These are phyloP conservation scores for Ecytonucleospora hepatopenaei DNA, from an alignment of 371 early-diverging fungal species.

Conservation along the genomic window DNA sequence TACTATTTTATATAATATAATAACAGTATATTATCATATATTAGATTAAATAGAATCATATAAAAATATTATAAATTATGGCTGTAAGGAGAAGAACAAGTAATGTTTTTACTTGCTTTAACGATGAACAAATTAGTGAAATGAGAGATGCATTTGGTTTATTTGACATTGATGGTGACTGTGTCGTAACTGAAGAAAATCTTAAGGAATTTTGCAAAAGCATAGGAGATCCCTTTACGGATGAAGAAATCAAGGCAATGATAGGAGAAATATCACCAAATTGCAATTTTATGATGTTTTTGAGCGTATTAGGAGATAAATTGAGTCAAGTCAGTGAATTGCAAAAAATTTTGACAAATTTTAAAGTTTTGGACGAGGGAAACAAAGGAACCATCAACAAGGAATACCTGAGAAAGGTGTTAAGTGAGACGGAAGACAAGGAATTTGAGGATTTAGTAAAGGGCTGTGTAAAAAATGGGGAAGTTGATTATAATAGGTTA, in stretches of 20 bases:
- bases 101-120: conserved; percentile 94
- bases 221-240: conserved; percentile 64
- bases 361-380: conserved; percentile 70
- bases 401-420: conserved; percentile 68
- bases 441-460: conserved; percentile 60
- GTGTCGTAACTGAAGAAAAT: conserved; percentile 69
- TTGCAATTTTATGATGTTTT: conserved; percentile 77
- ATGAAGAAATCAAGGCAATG: conserved; percentile 74
- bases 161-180: conserved; percentile 75
- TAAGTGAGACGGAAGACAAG: conserved; percentile 66
- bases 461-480: conserved; percentile 28
- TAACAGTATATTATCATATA: too few relatives aligned
- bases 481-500: conserved; percentile 26
- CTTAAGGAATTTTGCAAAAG: conserved; percentile 69
- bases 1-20: too few relatives aligned
- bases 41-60: too few relatives aligned
- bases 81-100: conserved; percentile 75
- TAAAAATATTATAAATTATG: too few relatives aligned
- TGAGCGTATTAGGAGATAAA: conserved; percentile 81
- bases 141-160: conserved; percentile 83
- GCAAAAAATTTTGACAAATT: conserved; percentile 68
- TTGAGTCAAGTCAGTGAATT: conserved; percentile 73
- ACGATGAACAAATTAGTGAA: conserved; percentile 79
- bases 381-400: conserved; percentile 68
- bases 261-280: conserved; percentile 67